Evolutionary conservation across 805 yeast species (phyloP), one percentile per base, ranked within the genome.

Genomic region (Yamadazyma kitorensis): DNA sequence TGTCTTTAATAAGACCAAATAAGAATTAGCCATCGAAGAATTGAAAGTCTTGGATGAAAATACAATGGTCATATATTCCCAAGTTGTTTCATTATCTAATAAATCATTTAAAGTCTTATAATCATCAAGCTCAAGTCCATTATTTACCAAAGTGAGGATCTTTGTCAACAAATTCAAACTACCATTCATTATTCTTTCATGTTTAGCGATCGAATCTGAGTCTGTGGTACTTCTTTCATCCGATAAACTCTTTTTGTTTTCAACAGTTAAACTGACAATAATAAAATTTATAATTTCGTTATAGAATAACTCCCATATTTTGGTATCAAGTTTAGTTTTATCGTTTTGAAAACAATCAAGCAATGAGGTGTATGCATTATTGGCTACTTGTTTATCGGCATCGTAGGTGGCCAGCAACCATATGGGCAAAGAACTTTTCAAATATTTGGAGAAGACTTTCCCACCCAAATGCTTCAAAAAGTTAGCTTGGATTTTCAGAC

Each of bases 331-430:
- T 49, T 78, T 79, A 6, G 47, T 49, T 36, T 68, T 67, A 28
- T 72, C 74, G 29, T 69, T 70, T 27, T 74, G 68, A 53, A 91
- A 87, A 5, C 85, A 72, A 4, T 51, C 48, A 12, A 62, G 54
- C 19, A 88, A 53, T 8, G 76, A 63, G 8, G 61, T 55, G 13
- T 49, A 47, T 11, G 87, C 74, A 0, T 78, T 55, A 19, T 57
- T 61, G 0, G 82, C 61, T 0, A 83, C 91, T 2, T 70, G 41
- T 28, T 77, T 55, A 44, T 89, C 97, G 2, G 70, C 50, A 48
- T 91, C 98, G 51, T 69, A 82, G 2, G 71, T 49, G 0, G 95
- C 95, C 17, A 77, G 67, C 4, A 89, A 48, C 79, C 95, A 78
- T 1, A 82, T 59, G 0, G 95, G 93, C 6, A 86, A 67, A 0